Evolutionary conservation across 495 filamentous ascomycete species (phyloP), one percentile per base, ranked within the genome.

Genomic region (Evernia prunastri): DNA sequence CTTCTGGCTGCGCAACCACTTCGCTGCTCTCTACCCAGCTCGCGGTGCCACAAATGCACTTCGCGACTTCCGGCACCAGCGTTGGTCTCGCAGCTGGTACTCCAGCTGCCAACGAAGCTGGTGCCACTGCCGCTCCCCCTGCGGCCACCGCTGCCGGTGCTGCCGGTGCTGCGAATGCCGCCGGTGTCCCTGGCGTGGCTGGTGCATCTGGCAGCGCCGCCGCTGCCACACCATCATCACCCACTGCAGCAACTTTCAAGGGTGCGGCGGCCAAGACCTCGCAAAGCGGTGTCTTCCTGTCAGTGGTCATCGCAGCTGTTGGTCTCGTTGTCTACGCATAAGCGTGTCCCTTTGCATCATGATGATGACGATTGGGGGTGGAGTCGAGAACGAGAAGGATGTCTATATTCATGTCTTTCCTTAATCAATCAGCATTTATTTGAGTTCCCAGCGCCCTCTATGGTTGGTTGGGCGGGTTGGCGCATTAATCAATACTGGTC

Each of bases 41-140:
- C 67, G 87, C 84, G 54, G 86, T 92, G 53, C 89, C 89, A n/a
- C 86, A 89, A 72, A 84, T 92, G 59, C 76, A 74, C 67, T 90
- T 92, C 80, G 82, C 81, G 53, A 91, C 87, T 53, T 71, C 67
- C 18, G 73, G 72, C 43, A 79, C 82, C 20, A 67, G 69, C 58
- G 80, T 84, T 49, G 80, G 74, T 29, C 68, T 84, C 45, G 77
- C 81, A 0, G 84, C 84, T 23, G 81, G 79, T 60, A 78, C 75
- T 10, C 74, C 78, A 15, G 68, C 77, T 20, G 66, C 72, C 20
- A 72, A 66, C 57, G 73, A 73, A 60, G 78, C 69, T 35, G 60
- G 59, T 35, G 49, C 63, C 15, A 70, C 66, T 13, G 33, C 49
- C 3, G n/a, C 56, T 7, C 57, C 59, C 15, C 42, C 49, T 27